Evolutionary conservation across 2,329 filamentous ascomycete genomes (phyloP), one percentile per base, ranked within the genome.

Genomic region (Clonostachys chloroleuca): DNA sequence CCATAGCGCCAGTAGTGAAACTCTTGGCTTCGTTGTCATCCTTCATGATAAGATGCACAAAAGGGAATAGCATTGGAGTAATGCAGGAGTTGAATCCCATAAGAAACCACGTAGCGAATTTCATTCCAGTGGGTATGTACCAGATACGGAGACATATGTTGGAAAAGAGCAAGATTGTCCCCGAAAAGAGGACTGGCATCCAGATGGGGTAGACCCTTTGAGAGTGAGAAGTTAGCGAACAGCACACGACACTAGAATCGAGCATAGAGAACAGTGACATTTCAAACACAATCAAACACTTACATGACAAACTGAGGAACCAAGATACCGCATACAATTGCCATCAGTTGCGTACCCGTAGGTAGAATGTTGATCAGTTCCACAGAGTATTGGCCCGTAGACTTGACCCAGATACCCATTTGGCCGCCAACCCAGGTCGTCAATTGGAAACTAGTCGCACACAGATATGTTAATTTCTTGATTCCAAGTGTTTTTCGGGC

Each of bases 231-330:
- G 24, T 30, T 30, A 30, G 24, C 24, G 24, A 30, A 30, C 8
- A 30, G 24, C 24, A 30, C 24, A 30, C 10, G 24, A 30, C 9
- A 4, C 24, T 10, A 30, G 9, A 30, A 30, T 30, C 9, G 4
- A 30, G 24, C 24, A 30, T 30, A 39, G 36, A 6, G 7, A 18
- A 18, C 36, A 13, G 13, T 3, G 14, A 8, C 36, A 39, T 3
- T n/a, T 3, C 36, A n/a, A 8, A 39, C 14, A 39, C 5, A 18
- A n/a, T 18, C 14, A 39, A n/a, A n/a, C 4, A 39, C 36, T 39
- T 12, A 39, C 0, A 39, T 39, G 12, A 82, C 86, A 0, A 74
- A 75, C 83, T 83, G 87, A 1, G 82, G 84, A 51, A 84, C 86
- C 5, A 76, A 65, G 2, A 86, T 66, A 0, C 83, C 86, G 2